Evolutionary conservation across 2,329 filamentous ascomycete genomes (phyloP).

Genomic region (Trichoderma brevicompactum): DNA sequence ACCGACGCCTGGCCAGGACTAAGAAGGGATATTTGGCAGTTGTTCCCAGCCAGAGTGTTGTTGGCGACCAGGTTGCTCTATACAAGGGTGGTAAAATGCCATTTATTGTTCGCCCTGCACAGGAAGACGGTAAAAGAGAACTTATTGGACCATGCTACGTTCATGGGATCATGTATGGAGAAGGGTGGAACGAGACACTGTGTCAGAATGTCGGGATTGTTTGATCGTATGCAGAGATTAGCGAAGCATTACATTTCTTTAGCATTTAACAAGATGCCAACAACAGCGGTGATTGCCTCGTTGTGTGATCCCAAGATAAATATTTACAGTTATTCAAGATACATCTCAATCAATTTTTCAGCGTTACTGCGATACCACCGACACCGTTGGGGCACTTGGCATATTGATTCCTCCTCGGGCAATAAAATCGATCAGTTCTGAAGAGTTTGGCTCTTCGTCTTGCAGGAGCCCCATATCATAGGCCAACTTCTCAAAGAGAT

Average conservation of each 20-base stretch:
- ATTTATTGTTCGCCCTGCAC: background rate
- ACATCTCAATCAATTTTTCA: too few relatives aligned
- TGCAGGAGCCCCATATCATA: slow-evolving; percentile 13
- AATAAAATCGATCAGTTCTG: background rate
- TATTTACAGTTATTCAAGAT: too few relatives aligned
- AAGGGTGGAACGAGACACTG: slow-evolving; percentile 4
- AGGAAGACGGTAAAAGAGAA: background rate
- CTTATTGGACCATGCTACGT: slow-evolving; percentile 13
- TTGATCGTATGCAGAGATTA: background rate
- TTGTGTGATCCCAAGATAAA: background rate
- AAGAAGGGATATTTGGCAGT: slow-evolving; percentile 24
- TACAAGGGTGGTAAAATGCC: slow-evolving; percentile 15
- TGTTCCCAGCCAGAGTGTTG: slow-evolving; percentile 8
- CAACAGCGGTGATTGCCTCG: too few relatives aligned
- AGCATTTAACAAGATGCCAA: too few relatives aligned
- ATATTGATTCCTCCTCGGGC: slow-evolving; percentile 6
- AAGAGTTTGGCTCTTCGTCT: background rate
- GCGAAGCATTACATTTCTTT: background rate
- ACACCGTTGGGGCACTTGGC: background rate
- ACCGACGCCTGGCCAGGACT: slow-evolving; percentile 20
- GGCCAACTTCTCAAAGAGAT: background rate
- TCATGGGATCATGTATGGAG: slow-evolving; percentile 24
- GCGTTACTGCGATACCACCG: too few relatives aligned
- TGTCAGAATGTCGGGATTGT: background rate
- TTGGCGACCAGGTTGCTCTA: slow-evolving; percentile 20